phyloP scores from a whole-genome alignment of 768 basidiomycete species.

The Leccinum longicurvipes region DNA sequence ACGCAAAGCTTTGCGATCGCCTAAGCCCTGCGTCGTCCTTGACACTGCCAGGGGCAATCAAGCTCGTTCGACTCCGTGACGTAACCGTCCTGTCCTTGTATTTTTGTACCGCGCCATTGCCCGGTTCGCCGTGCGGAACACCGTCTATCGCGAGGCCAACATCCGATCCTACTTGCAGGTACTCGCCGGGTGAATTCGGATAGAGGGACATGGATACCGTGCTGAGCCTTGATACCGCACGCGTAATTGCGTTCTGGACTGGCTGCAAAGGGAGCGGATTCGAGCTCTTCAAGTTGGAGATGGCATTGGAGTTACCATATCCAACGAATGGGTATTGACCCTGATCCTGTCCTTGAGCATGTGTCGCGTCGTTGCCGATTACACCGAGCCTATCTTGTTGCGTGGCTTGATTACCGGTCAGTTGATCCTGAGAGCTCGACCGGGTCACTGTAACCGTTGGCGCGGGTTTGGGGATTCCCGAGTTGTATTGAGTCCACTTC shows the following conservation, averaged over 20 bases:
- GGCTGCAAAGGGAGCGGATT: constrained; percentile 37
- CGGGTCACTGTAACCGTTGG: constrained; percentile 24
- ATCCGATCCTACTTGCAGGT: constrained; percentile 21
- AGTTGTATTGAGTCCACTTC: constrained; percentile 56
- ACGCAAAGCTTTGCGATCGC: constrained; percentile 41
- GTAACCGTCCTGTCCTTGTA: constrained; percentile 32
- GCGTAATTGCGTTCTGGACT: constrained; percentile 39
- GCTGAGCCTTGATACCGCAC: constrained; percentile 39
- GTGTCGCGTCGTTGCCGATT: constrained; percentile 9
- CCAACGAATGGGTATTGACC: constrained; percentile 25
- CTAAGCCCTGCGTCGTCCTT: constrained; percentile 24
- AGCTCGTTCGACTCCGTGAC: constrained; percentile 21
- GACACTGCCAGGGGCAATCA: constrained; percentile 15
- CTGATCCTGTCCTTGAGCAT: constrained; percentile 12
- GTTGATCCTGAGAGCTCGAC: constrained; percentile 19
- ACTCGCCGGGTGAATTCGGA: constrained; percentile 38
- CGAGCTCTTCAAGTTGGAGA: constrained; percentile 25
- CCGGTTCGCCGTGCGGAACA: constrained; percentile 42
- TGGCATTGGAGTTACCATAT: constrained; percentile 19
- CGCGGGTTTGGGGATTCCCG: constrained; percentile 31
- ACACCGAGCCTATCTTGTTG: constrained; percentile 6
- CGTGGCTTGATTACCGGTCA: constrained; percentile 6
- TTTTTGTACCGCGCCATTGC: constrained; percentile 31
- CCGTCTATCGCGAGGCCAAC: constrained; percentile 37
- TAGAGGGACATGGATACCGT: constrained; percentile 47